Base-by-base conservation (phyloP, 805 yeast species). In the Metschnikowia cubensis region DNA sequence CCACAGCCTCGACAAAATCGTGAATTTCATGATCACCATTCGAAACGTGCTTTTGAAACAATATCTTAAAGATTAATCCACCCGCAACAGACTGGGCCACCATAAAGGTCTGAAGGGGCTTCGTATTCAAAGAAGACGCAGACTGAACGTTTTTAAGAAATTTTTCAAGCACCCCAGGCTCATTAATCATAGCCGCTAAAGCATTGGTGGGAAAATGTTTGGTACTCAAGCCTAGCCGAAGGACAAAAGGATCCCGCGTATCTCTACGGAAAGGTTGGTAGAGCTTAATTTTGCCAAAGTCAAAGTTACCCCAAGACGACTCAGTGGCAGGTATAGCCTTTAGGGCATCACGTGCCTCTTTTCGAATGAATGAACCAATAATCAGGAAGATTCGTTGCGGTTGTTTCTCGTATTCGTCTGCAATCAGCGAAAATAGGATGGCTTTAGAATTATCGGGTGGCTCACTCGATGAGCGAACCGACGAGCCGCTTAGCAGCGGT, bases 161-260 rank as follows among this genome's bases (percentile, higher is more conserved):
- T 3, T 14, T 36, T 14, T 7, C 15, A 14, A 54, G 25, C 1
- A 56, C 53, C 6, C 29, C 36, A 6, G 37, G 32, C 37, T 54
- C 53, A 15, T 54, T 44, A 1, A 54, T n/a, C 47, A 54, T 48
- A 7, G 38, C 37, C 3, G 49, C 25, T 3, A 54, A 41, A 11
- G 46, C 40, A 35, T 54, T 54, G 14, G 39, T 22, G 8, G 56
- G 56, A 22, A 46, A 36, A 20, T 35, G 46, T n/a, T 46, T 37
- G 35, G 53, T 47, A 35, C 49, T 50, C 32, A 54, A 35, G 2
- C 54, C 56, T 31, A 52, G 47, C 8, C 51, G 42, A n/a, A 56
- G 21, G 14, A 49, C 39, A 6, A 56, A 48, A 2, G 59, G 59
- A 15, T 56, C 58, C 6, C 25, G 14, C 1, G 55, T 33, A 6